Conservation (phyloP, 2,329 filamentous ascomycete species). For the Hypoxylon sp. region DNA sequence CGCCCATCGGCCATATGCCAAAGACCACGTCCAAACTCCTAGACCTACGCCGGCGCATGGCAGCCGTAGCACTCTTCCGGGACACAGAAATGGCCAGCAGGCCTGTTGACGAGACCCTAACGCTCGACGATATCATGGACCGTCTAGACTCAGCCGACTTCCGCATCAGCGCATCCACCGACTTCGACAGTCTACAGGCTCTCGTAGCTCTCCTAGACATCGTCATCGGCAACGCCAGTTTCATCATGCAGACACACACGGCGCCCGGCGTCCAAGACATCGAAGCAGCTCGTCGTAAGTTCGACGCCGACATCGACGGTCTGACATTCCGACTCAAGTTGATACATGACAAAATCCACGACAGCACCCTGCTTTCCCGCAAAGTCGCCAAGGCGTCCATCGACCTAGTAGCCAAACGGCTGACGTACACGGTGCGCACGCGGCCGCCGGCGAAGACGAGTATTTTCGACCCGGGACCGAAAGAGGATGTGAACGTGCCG, state of each 20-base stretch:
- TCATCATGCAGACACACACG: conserved; percentile 47
- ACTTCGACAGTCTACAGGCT: conserved; percentile 79
- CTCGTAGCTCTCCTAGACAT: conserved; percentile 79
- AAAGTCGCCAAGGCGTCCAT: conserved; percentile 84
- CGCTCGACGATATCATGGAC: conserved; percentile 61
- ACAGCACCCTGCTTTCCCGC: conserved; percentile 79
- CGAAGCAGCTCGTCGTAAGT: conserved; percentile 60
- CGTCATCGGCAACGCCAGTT: conserved; percentile 76
- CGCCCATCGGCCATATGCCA: conserved; percentile 73
- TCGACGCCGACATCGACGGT: conserved; percentile 80
- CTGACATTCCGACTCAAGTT: conserved; percentile 73
- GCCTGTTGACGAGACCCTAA: conserved; percentile 60
- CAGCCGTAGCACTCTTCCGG: conserved; percentile 73
- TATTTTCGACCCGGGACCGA: conserved; percentile 62
- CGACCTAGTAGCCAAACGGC: conserved; percentile 80
- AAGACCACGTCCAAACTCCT: conserved; percentile 65
- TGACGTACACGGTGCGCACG: conserved; percentile 80
- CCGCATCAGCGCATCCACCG: conserved; percentile 66
- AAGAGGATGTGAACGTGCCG: conserved; percentile 59
- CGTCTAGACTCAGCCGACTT: conserved; percentile 67
- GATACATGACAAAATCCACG: conserved; percentile 75
- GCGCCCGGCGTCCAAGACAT: conserved; percentile 42
- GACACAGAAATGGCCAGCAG: conserved; percentile 61
- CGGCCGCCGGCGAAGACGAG: conserved; percentile 68
- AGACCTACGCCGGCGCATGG: conserved; percentile 76